Evolutionary conservation across 371 early-diverging fungal species (phyloP).

Genomic region (Capillidium heterosporum): DNA sequence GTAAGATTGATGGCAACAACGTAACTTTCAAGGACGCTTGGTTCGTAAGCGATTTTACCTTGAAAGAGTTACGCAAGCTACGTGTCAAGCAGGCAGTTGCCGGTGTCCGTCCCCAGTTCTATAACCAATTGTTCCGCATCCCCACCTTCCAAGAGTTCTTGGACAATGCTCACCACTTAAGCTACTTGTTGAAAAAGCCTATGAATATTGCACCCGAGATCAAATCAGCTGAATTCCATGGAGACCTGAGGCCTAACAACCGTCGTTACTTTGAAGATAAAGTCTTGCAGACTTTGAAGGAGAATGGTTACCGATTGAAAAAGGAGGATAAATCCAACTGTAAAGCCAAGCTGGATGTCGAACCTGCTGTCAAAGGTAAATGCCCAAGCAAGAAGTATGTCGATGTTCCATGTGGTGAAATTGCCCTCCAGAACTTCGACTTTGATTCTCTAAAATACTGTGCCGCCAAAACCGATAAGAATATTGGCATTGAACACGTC

Average conservation of each 20-base stretch:
- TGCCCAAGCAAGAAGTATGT: background rate
- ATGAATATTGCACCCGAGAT: conserved; percentile 22
- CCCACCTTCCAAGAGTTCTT: conserved; percentile 21
- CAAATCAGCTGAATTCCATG: conserved; percentile 10
- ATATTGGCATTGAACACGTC: conserved; percentile 9
- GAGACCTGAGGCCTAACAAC: background rate
- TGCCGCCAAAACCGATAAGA: conserved; percentile 9
- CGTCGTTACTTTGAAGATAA: conserved; percentile 19
- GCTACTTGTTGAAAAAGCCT: conserved; percentile 11
- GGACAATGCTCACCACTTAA: conserved; percentile 12
- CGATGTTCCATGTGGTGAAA: conserved; percentile 7
- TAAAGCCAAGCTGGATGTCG: background rate
- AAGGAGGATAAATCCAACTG: background rate
- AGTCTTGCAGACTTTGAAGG: conserved; percentile 13
- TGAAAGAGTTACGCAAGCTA: conserved; percentile 13
- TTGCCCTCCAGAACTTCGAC: conserved; percentile 20
- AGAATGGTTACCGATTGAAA: conserved; percentile 14
- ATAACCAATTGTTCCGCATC: conserved; percentile 14
- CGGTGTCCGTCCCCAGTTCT: conserved; percentile 16
- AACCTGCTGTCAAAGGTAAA: background rate
- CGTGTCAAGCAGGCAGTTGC: conserved; percentile 10
- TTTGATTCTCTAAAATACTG: conserved; percentile 16
- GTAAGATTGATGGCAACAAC: conserved; percentile 4
- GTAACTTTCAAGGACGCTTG: conserved; percentile 12
- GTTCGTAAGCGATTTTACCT: conserved; percentile 20